Evolutionary conservation across 257 asterid species (phyloP).

Genomic region (Solanum chilense): DNA sequence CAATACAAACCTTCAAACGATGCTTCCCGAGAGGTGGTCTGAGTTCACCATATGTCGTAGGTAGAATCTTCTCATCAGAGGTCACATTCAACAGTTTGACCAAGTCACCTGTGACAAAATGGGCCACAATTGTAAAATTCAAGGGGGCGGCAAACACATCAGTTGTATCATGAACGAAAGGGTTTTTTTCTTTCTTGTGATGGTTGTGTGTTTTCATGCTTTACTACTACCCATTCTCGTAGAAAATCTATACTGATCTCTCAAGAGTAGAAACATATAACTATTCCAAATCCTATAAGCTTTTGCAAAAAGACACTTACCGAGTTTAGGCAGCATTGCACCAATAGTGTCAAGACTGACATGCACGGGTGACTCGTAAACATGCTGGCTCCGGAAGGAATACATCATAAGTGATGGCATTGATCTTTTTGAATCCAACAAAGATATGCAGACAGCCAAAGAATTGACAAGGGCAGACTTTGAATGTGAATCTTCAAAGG

Average conservation of each 20-base stretch:
- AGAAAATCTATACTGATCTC: background rate
- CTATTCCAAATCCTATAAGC: background rate
- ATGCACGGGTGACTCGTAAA: conserved; percentile 56
- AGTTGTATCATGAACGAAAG: background rate
- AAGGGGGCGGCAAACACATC: background rate
- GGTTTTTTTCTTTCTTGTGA: background rate
- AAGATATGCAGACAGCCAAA: conserved; percentile 77
- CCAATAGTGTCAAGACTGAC: conserved; percentile 78
- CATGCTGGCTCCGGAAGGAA: conserved; percentile 72
- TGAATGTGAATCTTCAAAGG: conserved; percentile 69
- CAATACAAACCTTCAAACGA: conserved; percentile 67
- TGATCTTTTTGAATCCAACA: conserved; percentile 90
- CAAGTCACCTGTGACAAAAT: conserved; percentile 59
- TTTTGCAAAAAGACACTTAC: conserved; percentile 15
- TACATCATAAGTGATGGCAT: conserved; percentile 58
- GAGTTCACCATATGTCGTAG: conserved; percentile 80
- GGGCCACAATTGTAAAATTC: background rate
- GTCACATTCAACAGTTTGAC: conserved; percentile 63
- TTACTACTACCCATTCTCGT: background rate
- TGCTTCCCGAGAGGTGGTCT: conserved; percentile 97
- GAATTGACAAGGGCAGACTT: conserved; percentile 85
- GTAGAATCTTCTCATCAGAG: conserved; percentile 65
- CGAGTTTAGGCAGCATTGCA: conserved; percentile 97
- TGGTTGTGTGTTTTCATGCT: background rate
- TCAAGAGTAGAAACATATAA: background rate